phyloP scores from a whole-genome alignment of 805 yeast genomes.

The Candida takata region DNA sequence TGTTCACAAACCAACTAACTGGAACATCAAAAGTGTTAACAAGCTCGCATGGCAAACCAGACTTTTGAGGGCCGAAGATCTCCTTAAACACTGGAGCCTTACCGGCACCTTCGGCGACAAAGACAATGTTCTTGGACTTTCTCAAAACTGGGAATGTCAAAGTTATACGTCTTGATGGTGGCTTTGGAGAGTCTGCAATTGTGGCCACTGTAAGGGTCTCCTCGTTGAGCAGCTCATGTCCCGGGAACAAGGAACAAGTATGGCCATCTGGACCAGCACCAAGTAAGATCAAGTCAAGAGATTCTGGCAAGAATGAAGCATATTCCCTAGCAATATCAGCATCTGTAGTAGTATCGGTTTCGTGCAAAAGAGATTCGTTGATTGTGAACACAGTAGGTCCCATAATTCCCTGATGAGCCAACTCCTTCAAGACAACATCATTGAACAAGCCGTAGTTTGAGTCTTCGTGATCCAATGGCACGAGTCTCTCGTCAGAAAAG shows the following conservation, averaged over 20 bases:
- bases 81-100: conserved; percentile 68
- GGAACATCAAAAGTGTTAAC: conserved; percentile 56
- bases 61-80: conserved; percentile 49
- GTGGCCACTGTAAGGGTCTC: conserved; percentile 45
- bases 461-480: conserved; percentile 73
- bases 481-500: conserved; percentile 89
- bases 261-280: conserved; percentile 98
- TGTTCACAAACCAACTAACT: conserved; percentile 80
- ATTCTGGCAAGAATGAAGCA: conserved; percentile 46
- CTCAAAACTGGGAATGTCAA: conserved; percentile 73
- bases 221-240: conserved; percentile 61
- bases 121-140: conserved; percentile 44
- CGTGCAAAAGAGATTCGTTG: conserved; percentile 52
- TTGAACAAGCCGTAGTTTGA: conserved; percentile 82
- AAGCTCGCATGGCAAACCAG: conserved; percentile 60
- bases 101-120: conserved; percentile 85
- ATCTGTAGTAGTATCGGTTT: conserved; percentile 42
- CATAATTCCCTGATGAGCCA: conserved; percentile 27
- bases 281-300: conserved; percentile 59
- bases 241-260: conserved; percentile 90
- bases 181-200: conserved; percentile 83
- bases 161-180: conserved; percentile 89
- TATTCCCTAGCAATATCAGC: conserved; percentile 56
- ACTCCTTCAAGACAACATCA: conserved; percentile 35
- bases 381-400: conserved; percentile 62